phyloP scores from a whole-genome alignment of 2,329 filamentous ascomycete species.

The Nothomitra cinnamomea region DNA sequence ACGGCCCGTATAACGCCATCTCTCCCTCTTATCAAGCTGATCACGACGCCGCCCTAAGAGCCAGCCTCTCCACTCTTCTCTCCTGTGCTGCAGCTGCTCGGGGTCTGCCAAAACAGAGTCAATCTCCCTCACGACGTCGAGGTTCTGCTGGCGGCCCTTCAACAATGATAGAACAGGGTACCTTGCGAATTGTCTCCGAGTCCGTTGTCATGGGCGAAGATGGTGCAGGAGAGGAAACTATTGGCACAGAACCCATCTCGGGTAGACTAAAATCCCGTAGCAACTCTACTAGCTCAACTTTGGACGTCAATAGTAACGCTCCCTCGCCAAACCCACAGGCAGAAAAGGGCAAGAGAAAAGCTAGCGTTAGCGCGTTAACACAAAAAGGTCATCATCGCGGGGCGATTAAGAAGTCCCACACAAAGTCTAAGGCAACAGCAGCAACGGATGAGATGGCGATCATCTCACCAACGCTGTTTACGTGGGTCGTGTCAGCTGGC shows the following conservation, averaged over 20 bases:
- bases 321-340: constrained; percentile 6
- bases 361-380: constrained; percentile 21
- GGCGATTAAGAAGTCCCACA: constrained; percentile 26
- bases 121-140: constrained; percentile 14
- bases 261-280: not conserved
- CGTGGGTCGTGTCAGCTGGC: constrained; percentile 48
- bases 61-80: constrained; percentile 83
- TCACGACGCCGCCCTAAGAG: constrained; percentile 81
- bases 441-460: constrained; percentile 17
- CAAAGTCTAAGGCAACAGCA: constrained; percentile 9
- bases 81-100: constrained; percentile 89
- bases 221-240: constrained; percentile 4
- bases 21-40: constrained; percentile 65
- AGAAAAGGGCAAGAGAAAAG: constrained; percentile 29
- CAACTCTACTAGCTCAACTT: constrained; percentile 11
- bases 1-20: constrained; percentile 48
- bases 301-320: constrained; percentile 10
- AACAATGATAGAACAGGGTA: constrained; percentile 29
- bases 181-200: constrained; percentile 42
- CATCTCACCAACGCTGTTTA: constrained; percentile 42
- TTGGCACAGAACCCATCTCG: constrained; percentile 12
- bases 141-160: constrained; percentile 13
- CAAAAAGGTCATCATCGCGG: constrained; percentile 22
- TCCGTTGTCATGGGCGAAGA: constrained; percentile 36
- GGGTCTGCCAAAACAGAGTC: constrained; percentile 49